phyloP scores from a whole-genome alignment of 768 basidiomycete genomes.

The Leccinum broughii region DNA sequence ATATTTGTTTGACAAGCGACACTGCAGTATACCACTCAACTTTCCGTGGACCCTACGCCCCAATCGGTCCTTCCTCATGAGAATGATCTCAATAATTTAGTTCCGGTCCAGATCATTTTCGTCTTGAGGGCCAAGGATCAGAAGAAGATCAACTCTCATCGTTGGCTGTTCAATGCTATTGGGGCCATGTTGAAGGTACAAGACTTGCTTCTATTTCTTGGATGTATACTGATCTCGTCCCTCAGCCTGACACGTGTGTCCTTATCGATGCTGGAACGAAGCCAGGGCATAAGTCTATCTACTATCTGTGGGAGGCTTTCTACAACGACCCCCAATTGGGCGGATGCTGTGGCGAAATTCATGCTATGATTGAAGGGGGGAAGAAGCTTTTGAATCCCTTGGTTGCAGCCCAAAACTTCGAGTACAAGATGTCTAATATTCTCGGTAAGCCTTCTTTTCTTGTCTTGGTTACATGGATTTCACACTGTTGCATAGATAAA shows the following conservation, averaged over 20 bases:
- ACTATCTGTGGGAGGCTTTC: constrained; percentile 92
- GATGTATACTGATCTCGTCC: background rate
- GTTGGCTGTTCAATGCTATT: constrained; percentile 95
- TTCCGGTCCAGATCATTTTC: constrained; percentile 90
- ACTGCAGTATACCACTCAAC: constrained; percentile 88
- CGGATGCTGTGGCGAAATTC: constrained; percentile 93
- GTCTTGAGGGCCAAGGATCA: constrained; percentile 92
- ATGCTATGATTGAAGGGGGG: constrained; percentile 95
- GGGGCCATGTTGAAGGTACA: constrained; percentile 72
- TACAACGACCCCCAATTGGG: constrained; percentile 78
- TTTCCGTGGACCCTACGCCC: constrained; percentile 89
- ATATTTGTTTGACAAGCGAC: constrained; percentile 6
- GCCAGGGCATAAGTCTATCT: constrained; percentile 94
- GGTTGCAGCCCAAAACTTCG: constrained; percentile 95
- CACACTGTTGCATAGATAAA: constrained; percentile 60
- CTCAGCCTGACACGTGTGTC: constrained; percentile 87
- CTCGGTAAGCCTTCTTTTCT: constrained; percentile 49
- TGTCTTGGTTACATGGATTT: constrained; percentile 6
- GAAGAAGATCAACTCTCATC: constrained; percentile 95
- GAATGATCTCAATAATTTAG: constrained; percentile 88
- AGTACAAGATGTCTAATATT: constrained; percentile 99
- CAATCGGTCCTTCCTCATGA: constrained; percentile 88
- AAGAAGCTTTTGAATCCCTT: constrained; percentile 89
- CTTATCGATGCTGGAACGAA: constrained; percentile 96
- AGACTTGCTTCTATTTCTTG: constrained; percentile 16